A percentile compares a stretch with the other conserved stretches of the same genome.
These are phyloP conservation scores for Stephanodiscus minutulus DNA, from an alignment of 108 stramenopile species.

Conservation along the genomic window DNA sequence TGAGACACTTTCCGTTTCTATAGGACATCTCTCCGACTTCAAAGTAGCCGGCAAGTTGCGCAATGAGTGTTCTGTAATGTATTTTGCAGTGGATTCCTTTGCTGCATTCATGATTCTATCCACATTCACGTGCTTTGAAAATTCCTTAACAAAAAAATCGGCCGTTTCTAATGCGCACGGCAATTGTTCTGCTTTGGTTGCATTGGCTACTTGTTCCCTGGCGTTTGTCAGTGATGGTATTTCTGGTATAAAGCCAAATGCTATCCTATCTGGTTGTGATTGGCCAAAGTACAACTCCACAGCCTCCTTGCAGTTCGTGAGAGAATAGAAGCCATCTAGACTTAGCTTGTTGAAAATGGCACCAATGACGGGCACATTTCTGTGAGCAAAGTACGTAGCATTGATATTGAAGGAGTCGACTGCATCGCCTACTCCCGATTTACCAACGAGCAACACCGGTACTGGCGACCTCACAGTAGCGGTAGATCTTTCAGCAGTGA, in stretches of 20 bases:
- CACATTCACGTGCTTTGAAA: slow-evolving; percentile 65
- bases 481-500: background rate
- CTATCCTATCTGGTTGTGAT: slow-evolving; percentile 40
- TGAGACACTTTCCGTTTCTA: background rate
- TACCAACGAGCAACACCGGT: slow-evolving; percentile 74
- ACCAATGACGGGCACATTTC: slow-evolving; percentile 80
- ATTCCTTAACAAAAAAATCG: slow-evolving; percentile 56
- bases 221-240: slow-evolving; percentile 49
- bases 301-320: slow-evolving; percentile 74
- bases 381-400: slow-evolving; percentile 85
- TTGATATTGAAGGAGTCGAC: slow-evolving; percentile 97
- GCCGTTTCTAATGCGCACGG: slow-evolving; percentile 30
- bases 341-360: slow-evolving; percentile 88
- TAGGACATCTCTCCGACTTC: slow-evolving; percentile 9
- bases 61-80: slow-evolving; percentile 10
- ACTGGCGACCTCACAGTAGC: slow-evolving; percentile 41
- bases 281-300: slow-evolving; percentile 78
- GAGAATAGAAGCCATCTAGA: slow-evolving; percentile 82
- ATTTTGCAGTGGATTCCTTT: slow-evolving; percentile 23
- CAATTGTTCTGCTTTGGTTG: slow-evolving; percentile 41
- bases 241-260: slow-evolving; percentile 85
- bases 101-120: slow-evolving; percentile 55
- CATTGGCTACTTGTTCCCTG: slow-evolving; percentile 26
- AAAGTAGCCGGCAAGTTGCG: background rate
- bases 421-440: slow-evolving; percentile 92